phyloP scores from a whole-genome alignment of 1,284 basidiomycete species.

The Apiotrichum porosum region DNA sequence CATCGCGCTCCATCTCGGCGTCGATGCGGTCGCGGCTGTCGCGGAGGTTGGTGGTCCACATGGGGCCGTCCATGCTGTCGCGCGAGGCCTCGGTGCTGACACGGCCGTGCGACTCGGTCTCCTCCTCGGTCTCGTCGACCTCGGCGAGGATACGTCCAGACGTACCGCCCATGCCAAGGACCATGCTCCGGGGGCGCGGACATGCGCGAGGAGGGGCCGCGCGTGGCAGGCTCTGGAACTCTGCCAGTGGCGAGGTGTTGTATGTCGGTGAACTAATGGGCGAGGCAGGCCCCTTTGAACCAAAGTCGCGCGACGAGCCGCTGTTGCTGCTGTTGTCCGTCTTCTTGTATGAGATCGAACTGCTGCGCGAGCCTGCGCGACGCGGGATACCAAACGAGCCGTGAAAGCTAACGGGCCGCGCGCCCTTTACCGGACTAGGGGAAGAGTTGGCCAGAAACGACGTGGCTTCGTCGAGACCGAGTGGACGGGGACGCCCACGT shows the following conservation, averaged over 20 bases:
- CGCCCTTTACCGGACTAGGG: constrained; percentile 9
- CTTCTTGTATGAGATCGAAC: constrained; percentile 43
- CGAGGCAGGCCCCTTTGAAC: constrained; percentile 16
- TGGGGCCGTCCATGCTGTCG: constrained; percentile 13
- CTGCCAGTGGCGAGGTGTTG: constrained; percentile 16
- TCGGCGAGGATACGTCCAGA: constrained; percentile 37
- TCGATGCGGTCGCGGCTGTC: constrained; percentile 29
- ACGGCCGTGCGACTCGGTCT: constrained; percentile 9
- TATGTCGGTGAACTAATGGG: constrained; percentile 8
- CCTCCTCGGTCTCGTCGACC: constrained; percentile 36
- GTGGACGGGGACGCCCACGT: constrained; percentile 32
- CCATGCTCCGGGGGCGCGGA: constrained; percentile 34
- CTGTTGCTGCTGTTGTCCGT: constrained; percentile 23
- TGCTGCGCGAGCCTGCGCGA: constrained; percentile 16
- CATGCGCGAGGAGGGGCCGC: constrained; percentile 20
- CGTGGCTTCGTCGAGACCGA: constrained; percentile 12
- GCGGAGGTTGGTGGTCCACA: background rate
- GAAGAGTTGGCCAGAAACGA: constrained; percentile 2
- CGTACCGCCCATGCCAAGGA: constrained; percentile 16
- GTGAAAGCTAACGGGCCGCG: constrained; percentile 4
- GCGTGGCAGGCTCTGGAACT: constrained; percentile 9
- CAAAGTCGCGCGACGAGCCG: constrained; percentile 16
- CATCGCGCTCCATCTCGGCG: constrained; percentile 41
- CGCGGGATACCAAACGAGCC: background rate
- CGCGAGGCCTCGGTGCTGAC: constrained; percentile 18